Conservation (phyloP, 805 yeast genomes). For the Candida stauntonica region DNA sequence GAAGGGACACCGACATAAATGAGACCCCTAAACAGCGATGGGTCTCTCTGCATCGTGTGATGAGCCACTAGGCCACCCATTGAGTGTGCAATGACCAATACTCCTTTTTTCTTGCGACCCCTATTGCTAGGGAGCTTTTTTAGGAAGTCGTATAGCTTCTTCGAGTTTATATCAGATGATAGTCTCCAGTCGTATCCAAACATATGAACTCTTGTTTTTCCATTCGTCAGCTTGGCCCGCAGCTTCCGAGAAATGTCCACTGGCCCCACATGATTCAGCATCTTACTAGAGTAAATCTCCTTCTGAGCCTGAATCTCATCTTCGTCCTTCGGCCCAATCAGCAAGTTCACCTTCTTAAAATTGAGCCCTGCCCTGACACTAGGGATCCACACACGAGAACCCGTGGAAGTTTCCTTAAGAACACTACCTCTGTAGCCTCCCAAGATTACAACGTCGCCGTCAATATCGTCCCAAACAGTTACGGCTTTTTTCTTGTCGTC, state of each 20-base stretch:
- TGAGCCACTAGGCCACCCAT: slow-evolving; percentile 93
- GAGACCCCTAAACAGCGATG: slow-evolving; percentile 66
- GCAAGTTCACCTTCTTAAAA: slow-evolving; percentile 60
- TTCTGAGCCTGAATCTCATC: slow-evolving; percentile 59
- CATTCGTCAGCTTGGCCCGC: slow-evolving; percentile 51
- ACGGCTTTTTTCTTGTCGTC: slow-evolving; percentile 19
- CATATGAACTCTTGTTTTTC: slow-evolving; percentile 57
- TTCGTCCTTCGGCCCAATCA: slow-evolving; percentile 66
- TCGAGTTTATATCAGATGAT: slow-evolving; percentile 52
- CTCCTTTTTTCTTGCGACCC: slow-evolving; percentile 47
- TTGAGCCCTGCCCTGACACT: slow-evolving; percentile 72
- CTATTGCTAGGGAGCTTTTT: slow-evolving; percentile 38
- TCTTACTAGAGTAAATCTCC: slow-evolving; percentile 64
- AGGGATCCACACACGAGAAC: slow-evolving; percentile 81
- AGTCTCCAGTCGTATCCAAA: slow-evolving; percentile 96
- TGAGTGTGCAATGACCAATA: slow-evolving; percentile 78
- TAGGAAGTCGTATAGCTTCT: slow-evolving; percentile 47
- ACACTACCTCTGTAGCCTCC: slow-evolving; percentile 91
- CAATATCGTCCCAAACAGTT: slow-evolving; percentile 52
- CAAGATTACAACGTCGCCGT: slow-evolving; percentile 74
- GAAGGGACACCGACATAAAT: slow-evolving; percentile 82
- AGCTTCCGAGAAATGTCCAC: slow-evolving; percentile 69
- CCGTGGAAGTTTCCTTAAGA: slow-evolving; percentile 59
- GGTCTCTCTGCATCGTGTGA: slow-evolving; percentile 64
- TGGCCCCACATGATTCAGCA: slow-evolving; percentile 81